Evolutionary conservation across 2,329 filamentous ascomycete species (phyloP).

Genomic region (Aspergillus viridinutans): DNA sequence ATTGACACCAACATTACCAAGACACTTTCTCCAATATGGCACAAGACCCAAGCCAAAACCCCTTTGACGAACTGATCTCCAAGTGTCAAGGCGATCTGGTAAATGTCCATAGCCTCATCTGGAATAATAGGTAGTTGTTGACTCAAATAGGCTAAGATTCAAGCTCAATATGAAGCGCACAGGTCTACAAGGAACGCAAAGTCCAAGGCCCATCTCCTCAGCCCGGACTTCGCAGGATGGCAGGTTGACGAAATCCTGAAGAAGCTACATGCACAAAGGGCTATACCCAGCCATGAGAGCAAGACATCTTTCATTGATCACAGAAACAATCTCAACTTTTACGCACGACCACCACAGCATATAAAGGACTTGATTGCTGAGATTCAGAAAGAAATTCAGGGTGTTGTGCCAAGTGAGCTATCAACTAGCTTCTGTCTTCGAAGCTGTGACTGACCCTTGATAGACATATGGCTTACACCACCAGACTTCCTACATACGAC

Average conservation of each 20-base stretch:
- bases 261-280: conserved; percentile 52
- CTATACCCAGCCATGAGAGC: conserved; percentile 45
- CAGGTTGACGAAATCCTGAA: conserved; percentile 71
- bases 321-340: conserved; percentile 79
- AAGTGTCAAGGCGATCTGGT: conserved; percentile 65
- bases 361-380: conserved; percentile 63
- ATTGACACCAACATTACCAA: neutral
- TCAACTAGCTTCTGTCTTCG: neutral
- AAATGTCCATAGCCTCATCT: conserved; percentile 26
- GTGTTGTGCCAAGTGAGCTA: conserved; percentile 64
- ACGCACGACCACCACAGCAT: conserved; percentile 74
- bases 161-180: conserved; percentile 68
- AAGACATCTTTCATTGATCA: conserved; percentile 69
- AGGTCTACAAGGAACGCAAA: conserved; percentile 70
- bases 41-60: conserved; percentile 49
- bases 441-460: neutral
- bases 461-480: conserved; percentile 86
- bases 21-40: neutral
- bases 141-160: conserved; percentile 47
- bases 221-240: conserved; percentile 63
- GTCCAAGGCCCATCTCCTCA: conserved; percentile 70
- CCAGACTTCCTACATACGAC: conserved; percentile 76
- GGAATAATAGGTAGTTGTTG: neutral
- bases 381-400: conserved; percentile 63
- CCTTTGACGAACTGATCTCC: conserved; percentile 69